Conservation (phyloP, 129 eudicot species). For the Saposhnikovia divaricata region DNA sequence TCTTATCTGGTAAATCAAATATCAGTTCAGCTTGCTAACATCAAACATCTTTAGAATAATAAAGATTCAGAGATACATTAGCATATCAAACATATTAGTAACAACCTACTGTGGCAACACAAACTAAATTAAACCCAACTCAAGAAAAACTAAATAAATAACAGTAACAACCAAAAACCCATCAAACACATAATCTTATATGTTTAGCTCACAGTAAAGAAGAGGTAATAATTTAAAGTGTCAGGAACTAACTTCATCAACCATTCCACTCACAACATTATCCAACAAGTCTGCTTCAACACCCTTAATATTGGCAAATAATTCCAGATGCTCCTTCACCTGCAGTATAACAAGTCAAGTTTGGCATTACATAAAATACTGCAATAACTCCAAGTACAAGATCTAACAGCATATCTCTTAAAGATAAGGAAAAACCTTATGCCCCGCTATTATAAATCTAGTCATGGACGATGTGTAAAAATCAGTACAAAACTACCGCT, state of each 20-base stretch:
- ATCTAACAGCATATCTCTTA: not conserved
- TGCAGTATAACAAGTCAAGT: constrained; percentile 24
- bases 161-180: not conserved
- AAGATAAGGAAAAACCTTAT: not conserved
- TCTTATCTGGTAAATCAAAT: no score
- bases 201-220: not conserved
- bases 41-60: no score
- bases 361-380: not conserved
- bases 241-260: constrained; percentile 76
- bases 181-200: not conserved
- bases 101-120: not conserved
- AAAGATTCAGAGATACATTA: no score
- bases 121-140: not conserved
- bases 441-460: not conserved
- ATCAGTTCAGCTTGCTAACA: no score
- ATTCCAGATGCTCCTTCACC: constrained; percentile 98
- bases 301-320: constrained; percentile 84
- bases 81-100: no score
- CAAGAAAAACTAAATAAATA: not conserved
- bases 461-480: not conserved
- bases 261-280: constrained; percentile 68
- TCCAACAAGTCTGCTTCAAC: constrained; percentile 68
- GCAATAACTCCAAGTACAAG: not conserved
- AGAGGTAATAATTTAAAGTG: not conserved
- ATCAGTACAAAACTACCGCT: not conserved